A percentile compares a stretch with the other conserved stretches of the same genome.
These are phyloP conservation scores for Blastobotrys indianensis DNA, from an alignment of 1,139 yeast species.

Conservation along the genomic window DNA sequence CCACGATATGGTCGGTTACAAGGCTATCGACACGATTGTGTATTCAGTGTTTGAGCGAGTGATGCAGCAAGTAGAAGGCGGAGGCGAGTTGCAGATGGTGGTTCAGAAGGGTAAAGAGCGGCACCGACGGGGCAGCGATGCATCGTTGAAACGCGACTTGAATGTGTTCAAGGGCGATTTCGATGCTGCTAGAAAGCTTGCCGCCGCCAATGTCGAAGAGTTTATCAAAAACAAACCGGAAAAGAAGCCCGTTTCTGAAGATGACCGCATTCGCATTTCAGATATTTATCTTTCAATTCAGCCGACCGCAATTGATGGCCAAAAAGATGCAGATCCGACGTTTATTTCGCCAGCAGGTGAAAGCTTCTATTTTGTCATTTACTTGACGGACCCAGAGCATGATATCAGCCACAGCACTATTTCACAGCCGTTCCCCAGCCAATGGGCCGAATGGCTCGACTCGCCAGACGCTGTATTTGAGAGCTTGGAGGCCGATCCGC, in stretches of 20 bases:
- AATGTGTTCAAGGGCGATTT: conserved; percentile 58
- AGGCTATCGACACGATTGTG: conserved; percentile 58
- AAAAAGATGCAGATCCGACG: conserved; percentile 32
- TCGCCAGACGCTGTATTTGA: conserved; percentile 23
- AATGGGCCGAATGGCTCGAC: conserved; percentile 86
- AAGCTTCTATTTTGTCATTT: conserved; percentile 61
- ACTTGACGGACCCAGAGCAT: conserved; percentile 73
- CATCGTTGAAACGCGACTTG: conserved; percentile 43
- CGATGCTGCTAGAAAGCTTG: conserved; percentile 83
- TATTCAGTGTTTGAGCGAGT: conserved; percentile 69
- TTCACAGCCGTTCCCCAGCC: conserved; percentile 84
- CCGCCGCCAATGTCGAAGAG: conserved; percentile 79
- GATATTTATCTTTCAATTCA: conserved; percentile 76
- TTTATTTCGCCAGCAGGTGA: conserved; percentile 28
- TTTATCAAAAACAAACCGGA: conserved; percentile 32
- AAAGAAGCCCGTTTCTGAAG: conserved; percentile 9
- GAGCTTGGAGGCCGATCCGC: conserved; percentile 60
- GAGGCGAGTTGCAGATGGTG: conserved; percentile 49
- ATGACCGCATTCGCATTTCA: conserved; percentile 40
- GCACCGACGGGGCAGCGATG: conserved; percentile 34
- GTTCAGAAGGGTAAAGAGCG: conserved; percentile 41
- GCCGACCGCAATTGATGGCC: conserved; percentile 43
- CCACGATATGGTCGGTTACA: conserved; percentile 75
- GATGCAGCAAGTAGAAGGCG: conserved; percentile 92
- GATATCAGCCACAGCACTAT: conserved; percentile 65